These are phyloP conservation scores for Westerdykella aurantiaca DNA, from an alignment of 2,329 filamentous ascomycete genomes.

Conservation along the genomic window DNA sequence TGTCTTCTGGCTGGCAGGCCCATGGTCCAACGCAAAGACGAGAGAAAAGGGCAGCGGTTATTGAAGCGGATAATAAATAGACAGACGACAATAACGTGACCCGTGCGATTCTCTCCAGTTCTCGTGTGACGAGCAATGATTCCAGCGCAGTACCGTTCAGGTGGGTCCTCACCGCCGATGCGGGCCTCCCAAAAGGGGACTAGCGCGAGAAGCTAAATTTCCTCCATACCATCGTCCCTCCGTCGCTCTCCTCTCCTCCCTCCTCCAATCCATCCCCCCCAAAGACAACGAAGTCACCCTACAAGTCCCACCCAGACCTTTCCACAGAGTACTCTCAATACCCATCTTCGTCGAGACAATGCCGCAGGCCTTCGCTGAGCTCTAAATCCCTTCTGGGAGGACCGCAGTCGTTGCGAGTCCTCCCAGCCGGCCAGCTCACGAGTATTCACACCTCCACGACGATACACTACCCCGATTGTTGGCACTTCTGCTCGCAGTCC, in stretches of 20 bases:
- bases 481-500: conserved; percentile 30
- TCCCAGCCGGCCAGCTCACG: conserved; percentile 80
- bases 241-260: conserved; percentile 25
- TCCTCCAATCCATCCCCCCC: conserved; percentile 20
- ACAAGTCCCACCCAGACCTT: conserved; percentile 19
- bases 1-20: background rate
- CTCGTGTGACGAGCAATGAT: conserved; percentile 3
- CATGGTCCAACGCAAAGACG: background rate
- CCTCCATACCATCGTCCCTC: conserved; percentile 20
- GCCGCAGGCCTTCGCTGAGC: conserved; percentile 50
- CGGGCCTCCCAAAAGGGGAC: conserved; percentile 2
- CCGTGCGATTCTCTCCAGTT: background rate
- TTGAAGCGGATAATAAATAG: background rate
- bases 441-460: conserved; percentile 55
- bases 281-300: conserved; percentile 40
- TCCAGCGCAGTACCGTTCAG: conserved; percentile 6
- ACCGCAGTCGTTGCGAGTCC: conserved; percentile 51
- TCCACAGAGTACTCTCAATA: conserved; percentile 6
- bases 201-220: conserved; percentile 17
- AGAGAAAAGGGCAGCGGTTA: too few relatives aligned
- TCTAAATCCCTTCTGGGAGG: conserved; percentile 84
- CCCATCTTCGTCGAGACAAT: conserved; percentile 43
- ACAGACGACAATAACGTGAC: background rate
- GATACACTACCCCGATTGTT: conserved; percentile 34
- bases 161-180: conserved; percentile 17